These are phyloP conservation scores for Aspergillus aculeatinus DNA, from an alignment of 2,329 filamentous ascomycete species.

Conservation along the genomic window DNA sequence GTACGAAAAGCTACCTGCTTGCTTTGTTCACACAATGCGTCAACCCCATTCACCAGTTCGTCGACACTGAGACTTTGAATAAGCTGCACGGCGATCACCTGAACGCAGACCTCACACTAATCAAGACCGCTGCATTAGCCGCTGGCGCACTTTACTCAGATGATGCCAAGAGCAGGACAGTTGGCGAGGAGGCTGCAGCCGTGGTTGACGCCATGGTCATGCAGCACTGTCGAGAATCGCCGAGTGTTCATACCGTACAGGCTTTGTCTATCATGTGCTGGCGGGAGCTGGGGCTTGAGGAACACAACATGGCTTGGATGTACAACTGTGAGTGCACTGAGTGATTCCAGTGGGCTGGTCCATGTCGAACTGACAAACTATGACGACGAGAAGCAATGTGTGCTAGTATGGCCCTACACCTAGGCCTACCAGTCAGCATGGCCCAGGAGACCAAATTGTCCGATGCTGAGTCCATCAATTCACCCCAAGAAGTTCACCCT, in stretches of 20 bases:
- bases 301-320: constrained; percentile 10
- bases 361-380: neutral
- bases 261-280: constrained; percentile 5
- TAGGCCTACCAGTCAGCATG: no score
- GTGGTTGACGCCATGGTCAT: neutral
- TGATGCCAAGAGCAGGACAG: neutral
- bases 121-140: neutral
- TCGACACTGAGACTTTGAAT: neutral
- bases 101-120: neutral
- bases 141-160: constrained; percentile 3
- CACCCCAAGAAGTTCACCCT: neutral
- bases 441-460: no score
- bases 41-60: neutral
- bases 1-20: neutral
- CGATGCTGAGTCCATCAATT: neutral
- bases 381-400: neutral
- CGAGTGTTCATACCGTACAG: neutral
- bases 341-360: no score
- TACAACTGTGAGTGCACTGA: constrained; percentile 1
- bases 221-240: constrained; percentile 1
- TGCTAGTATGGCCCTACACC: neutral
- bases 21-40: neutral
- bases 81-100: neutral
- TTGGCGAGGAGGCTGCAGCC: neutral
- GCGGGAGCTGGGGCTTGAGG: constrained; percentile 3